Evolutionary conservation across 139 green algal genomes (phyloP).

Genomic region (Haematococcus sp.): DNA sequence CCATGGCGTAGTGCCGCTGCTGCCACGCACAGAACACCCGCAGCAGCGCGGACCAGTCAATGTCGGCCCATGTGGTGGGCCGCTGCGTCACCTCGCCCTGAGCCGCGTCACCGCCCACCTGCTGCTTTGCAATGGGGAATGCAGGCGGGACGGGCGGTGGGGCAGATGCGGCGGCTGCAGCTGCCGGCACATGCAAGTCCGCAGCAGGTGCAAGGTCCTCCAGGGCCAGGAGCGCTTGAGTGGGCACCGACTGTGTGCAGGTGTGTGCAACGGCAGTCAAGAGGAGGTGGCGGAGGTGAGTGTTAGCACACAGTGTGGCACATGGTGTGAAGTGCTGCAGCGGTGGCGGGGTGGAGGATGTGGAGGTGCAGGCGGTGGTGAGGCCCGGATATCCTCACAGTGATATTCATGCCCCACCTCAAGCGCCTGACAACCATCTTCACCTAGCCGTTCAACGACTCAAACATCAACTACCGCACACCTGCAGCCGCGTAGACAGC

Average conservation of each 20-base stretch:
- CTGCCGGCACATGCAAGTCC: no score
- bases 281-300: no score
- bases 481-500: slow-evolving; percentile 67
- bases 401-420: no score
- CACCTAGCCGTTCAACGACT: slow-evolving; percentile 2
- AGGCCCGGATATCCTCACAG: not conserved
- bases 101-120: not conserved
- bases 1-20: slow-evolving; percentile 9
- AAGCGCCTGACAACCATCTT: not conserved
- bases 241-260: slow-evolving; percentile 32
- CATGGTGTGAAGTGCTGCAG: no score
- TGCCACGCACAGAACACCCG: slow-evolving; percentile 3
- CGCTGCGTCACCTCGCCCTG: not conserved
- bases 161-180: not conserved
- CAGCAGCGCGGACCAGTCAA: slow-evolving; percentile 12
- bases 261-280: no score
- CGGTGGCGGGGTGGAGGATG: no score
- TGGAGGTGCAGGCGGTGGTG: no score
- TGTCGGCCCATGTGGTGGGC: not conserved
- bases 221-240: slow-evolving; percentile 48
- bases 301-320: no score
- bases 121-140: not conserved
- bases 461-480: not conserved
- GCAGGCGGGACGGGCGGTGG: not conserved
- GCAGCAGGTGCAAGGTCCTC: not conserved